Base-by-base conservation (phyloP, 495 filamentous ascomycete genomes). In the Glarea lozoyensis region DNA sequence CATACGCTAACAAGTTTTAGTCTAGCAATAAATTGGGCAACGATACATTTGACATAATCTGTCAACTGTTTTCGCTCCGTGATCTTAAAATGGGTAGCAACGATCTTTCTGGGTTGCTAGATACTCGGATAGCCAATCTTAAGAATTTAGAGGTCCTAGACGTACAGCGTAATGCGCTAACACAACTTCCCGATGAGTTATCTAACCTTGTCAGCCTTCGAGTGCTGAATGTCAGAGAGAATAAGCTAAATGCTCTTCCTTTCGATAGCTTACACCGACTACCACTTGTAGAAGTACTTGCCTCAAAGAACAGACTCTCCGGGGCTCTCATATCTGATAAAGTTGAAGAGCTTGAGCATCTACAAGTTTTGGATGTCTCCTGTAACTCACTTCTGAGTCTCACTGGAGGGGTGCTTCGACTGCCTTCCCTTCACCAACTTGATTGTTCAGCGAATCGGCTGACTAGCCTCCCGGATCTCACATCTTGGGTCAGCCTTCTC, bases 31-130 rank as follows among this genome's bases (percentile, higher is more conserved):
- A 78, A 29, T 72, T 98, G 20, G 66, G 63, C 1, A 82, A 85
- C 60, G 68, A 73, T 35, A 73, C 75, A 34, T 68, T 96, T 3
- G 70, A 82, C n/a, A 63, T 85, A 20, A 73, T 97, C 12, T 67
- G 74, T 21, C 76, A 88, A 53, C 78, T 95, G 24, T 55, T 58
- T 3, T 69, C 72, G 16, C 65, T 99, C 17, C 70, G 78, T 19
- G 88, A 96, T 48, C 66, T 99, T 6, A 89, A 81, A 51, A 65
- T 99, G 2, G 81, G 79, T 11, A 81, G 86, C 20, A 97, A 97
- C 49, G 62, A 70, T 6, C 57, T 99, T 4, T 63, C 77, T 29
- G 88, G 86, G 5, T 54, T 67, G 3, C 61, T 96, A 4, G 65
- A 76, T 43, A 41, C 68, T 1, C 62, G 64, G 24, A 68, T 94